Evolutionary conservation across 176 grass and related monocot genomes (phyloP), one percentile per base, ranked within the genome.

Genomic region (Tillandsia fasciculata): DNA sequence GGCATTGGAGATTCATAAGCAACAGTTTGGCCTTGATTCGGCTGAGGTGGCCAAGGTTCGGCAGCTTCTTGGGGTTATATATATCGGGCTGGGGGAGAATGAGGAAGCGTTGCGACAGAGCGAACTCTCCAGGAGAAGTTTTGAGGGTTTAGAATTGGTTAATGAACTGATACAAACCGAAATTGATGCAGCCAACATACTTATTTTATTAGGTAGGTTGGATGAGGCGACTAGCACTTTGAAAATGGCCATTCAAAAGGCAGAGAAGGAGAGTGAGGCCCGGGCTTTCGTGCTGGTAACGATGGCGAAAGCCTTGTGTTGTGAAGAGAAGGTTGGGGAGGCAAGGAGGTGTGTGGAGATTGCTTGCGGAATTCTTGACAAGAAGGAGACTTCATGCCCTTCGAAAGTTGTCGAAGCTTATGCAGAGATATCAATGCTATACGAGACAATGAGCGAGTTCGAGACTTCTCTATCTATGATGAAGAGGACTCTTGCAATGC

Each of bases 311-410:
- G 64, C 76, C 51, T 79, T 93, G 74, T 85, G 24, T 66, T 66
- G 65, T 10, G 61, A 86, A 72, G 81, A 97, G 29, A 87, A 82
- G 63, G 75, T 67, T 49, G 70, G 14, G 3, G 89, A 97, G 33
- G 72, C 89, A 0, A 97, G 69, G 53, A 70, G 77, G 20, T 97
- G 84, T 33, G 69, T 97, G 51, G 84, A 92, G 64, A 86, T 92
- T 74, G 74, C 89, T 76, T 69, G 72, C 51, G 79, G 69, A 53
- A 88, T 87, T 79, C 78, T 97, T n/a, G 81, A 92, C 33, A 71
- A 74, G 7, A 87, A 85, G n/a, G 65, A 65, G 51, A 72, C 74
- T 0, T 29, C 59, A 2, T 77, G 48, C 69, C 63, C 54, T 51
- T 70, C 51, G 7, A 77, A 58, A 54, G 42, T 83, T 64, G 83